Evolutionary conservation across 179 eudicot species (phyloP).

Genomic region (Vitellaria paradoxa): DNA sequence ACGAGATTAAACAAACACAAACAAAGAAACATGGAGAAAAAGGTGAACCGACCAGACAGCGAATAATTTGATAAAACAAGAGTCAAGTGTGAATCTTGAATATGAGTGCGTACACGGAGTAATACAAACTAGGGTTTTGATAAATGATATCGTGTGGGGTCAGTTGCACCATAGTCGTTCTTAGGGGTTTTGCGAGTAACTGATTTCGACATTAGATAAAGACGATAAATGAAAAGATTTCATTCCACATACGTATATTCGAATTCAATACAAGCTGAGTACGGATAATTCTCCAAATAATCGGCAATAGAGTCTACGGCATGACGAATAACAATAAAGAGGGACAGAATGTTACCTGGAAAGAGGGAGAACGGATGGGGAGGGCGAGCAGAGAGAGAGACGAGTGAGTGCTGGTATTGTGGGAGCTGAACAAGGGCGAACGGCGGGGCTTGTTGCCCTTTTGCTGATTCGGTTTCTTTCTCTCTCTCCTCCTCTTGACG

Average conservation of each 20-base stretch:
- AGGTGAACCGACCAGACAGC: background rate
- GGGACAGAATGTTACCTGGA: background rate
- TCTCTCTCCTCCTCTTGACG: background rate
- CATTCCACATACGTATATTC: background rate
- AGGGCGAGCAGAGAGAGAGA: background rate
- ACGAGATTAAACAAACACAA: background rate
- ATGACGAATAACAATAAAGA: background rate
- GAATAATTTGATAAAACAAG: background rate
- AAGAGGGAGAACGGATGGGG: background rate
- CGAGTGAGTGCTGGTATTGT: background rate
- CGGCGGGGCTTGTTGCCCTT: constrained; percentile 14
- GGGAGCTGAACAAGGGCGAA: background rate
- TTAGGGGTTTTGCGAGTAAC: background rate
- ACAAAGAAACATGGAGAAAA: background rate
- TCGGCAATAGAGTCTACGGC: background rate
- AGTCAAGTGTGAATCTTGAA: no score
- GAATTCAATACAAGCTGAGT: background rate
- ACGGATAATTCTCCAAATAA: background rate
- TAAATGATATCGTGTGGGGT: background rate
- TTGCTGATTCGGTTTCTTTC: background rate
- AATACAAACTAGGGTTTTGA: background rate
- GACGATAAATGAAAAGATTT: background rate
- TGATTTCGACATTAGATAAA: background rate
- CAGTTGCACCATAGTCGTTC: background rate
- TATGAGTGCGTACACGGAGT: no score